Conservation (phyloP, 2,329 filamentous ascomycete species). For the Penicillium olsonii region DNA sequence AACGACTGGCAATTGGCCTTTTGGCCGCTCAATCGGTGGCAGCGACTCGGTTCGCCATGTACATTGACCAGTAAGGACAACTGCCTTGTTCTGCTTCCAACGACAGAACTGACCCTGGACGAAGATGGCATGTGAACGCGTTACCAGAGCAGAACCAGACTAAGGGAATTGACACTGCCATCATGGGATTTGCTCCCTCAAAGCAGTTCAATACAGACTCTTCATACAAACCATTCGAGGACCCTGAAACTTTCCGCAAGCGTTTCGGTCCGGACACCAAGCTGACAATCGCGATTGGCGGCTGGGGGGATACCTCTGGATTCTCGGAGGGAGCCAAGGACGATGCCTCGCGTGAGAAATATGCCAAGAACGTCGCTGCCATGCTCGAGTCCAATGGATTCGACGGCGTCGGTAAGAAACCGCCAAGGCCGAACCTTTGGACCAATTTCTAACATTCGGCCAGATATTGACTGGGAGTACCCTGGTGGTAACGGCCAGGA, state of each 20-base stretch:
- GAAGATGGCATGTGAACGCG: conserved; percentile 44
- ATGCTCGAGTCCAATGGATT: conserved; percentile 65
- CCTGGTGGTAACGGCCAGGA: conserved; percentile 67
- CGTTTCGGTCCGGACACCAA: conserved; percentile 60
- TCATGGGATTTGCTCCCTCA: conserved; percentile 57
- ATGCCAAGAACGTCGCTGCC: conserved; percentile 63
- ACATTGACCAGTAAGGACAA: conserved; percentile 49
- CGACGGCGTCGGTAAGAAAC: conserved; percentile 61
- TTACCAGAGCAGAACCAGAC: conserved; percentile 40
- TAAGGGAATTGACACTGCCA: conserved; percentile 55
- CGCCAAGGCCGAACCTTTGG: neutral
- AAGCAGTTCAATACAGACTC: conserved; percentile 52
- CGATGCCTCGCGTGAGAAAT: conserved; percentile 55
- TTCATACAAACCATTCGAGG: conserved; percentile 56
- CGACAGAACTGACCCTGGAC: neutral
- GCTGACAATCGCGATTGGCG: conserved; percentile 70
- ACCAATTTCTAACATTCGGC: conserved; percentile 11
- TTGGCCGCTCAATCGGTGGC: conserved; percentile 32
- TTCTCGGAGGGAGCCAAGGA: conserved; percentile 61
- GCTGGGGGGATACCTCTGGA: conserved; percentile 70
- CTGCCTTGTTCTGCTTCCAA: neutral
- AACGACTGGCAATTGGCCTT: conserved; percentile 29
- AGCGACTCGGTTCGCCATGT: conserved; percentile 44
- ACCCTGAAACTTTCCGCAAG: conserved; percentile 52
- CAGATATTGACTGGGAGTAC: conserved; percentile 69